Conservation (phyloP, 495 filamentous ascomycete genomes). For the Penicillium ochrochloron region DNA sequence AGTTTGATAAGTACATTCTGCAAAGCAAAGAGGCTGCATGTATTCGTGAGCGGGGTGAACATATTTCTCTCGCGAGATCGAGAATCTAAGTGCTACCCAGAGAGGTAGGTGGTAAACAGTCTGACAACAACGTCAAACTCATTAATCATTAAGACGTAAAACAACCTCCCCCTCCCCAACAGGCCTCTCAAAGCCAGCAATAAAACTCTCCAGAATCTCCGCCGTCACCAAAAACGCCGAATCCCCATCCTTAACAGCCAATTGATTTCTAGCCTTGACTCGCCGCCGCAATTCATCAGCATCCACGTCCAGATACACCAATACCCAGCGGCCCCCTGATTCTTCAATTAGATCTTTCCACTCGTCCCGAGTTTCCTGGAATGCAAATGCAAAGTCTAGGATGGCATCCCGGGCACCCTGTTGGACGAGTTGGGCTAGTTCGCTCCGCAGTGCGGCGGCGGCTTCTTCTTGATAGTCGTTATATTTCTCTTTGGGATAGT, state of each 20-base stretch:
- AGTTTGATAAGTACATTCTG: background rate
- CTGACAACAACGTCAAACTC: background rate
- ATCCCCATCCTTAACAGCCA: slow-evolving; percentile 37
- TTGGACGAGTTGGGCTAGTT: slow-evolving; percentile 28
- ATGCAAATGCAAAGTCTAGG: slow-evolving; percentile 43
- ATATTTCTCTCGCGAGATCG: background rate
- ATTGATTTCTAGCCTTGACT: slow-evolving; percentile 34
- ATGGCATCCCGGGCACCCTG: slow-evolving; percentile 30
- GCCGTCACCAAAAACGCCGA: slow-evolving; percentile 42
- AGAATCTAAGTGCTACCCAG: background rate
- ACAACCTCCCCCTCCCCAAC: slow-evolving; percentile 40
- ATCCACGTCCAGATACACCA: slow-evolving; percentile 37
- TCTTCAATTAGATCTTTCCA: slow-evolving; percentile 36
- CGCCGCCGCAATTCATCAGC: slow-evolving; percentile 35
- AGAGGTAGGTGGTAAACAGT: background rate
- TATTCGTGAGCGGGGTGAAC: background rate
- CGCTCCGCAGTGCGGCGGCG: slow-evolving; percentile 19
- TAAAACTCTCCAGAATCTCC: slow-evolving; percentile 40
- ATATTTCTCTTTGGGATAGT: slow-evolving; percentile 41
- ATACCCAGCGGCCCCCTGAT: slow-evolving; percentile 36
- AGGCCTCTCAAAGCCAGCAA: slow-evolving; percentile 45
- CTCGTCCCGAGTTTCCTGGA: slow-evolving; percentile 35
- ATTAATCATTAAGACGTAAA: slow-evolving; percentile 18
- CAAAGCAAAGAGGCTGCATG: slow-evolving; percentile 2
- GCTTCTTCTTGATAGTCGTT: slow-evolving; percentile 39